phyloP scores from a whole-genome alignment of 1,284 basidiomycete genomes.

The Cutaneotrichosporon cutaneum region DNA sequence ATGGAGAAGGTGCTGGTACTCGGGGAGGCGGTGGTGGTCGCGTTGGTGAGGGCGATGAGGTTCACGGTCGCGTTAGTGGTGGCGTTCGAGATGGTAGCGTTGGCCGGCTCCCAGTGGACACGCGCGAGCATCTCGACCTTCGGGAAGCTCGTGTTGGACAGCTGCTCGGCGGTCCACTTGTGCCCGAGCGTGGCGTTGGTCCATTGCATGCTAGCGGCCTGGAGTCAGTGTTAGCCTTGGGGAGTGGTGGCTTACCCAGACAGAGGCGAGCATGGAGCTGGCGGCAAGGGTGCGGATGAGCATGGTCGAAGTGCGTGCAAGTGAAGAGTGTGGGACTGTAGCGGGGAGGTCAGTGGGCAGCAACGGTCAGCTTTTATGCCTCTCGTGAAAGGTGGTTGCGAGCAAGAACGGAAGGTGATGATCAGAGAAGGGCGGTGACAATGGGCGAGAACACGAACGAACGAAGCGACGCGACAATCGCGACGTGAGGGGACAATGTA shows the following conservation, averaged over 20 bases:
- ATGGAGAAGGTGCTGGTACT: too few species aligned
- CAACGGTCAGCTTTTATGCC: too few species aligned
- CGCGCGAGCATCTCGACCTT: not conserved
- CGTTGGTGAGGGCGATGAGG: not conserved
- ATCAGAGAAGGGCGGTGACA: too few species aligned
- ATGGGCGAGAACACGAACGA: too few species aligned
- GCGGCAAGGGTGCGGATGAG: not conserved
- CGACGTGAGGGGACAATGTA: too few species aligned
- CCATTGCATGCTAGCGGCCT: not conserved
- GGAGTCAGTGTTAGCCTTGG: not conserved
- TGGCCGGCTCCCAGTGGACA: not conserved
- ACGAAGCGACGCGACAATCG: too few species aligned
- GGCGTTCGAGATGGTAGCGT: not conserved
- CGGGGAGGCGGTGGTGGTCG: not conserved
- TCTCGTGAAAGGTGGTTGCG: too few species aligned
- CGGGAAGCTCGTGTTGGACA: not conserved
- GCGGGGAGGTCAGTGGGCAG: not conserved
- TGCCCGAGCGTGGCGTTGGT: not conserved
- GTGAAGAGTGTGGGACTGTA: not conserved
- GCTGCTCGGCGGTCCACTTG: not conserved
- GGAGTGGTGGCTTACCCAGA: not conserved
- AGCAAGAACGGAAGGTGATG: too few species aligned
- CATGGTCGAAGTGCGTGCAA: not conserved
- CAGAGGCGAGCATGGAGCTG: not conserved
- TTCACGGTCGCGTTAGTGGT: too few species aligned